phyloP scores from a whole-genome alignment of 192 early-diverging fungal species.

The Backusella australiensis region DNA sequence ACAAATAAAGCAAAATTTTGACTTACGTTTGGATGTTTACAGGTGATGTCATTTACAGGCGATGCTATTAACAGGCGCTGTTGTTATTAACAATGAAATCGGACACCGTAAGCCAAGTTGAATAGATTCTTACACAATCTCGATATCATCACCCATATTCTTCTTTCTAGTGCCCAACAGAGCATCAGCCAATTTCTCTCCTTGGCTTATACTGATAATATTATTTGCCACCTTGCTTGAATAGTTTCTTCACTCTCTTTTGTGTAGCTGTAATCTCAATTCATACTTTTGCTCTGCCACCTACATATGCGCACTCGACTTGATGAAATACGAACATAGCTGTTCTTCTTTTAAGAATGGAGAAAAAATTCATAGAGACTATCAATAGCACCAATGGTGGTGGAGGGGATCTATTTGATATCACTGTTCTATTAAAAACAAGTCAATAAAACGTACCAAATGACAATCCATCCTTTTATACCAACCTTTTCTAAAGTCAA shows the following conservation, averaged over 20 bases:
- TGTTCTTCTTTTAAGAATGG: neutral
- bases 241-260: neutral
- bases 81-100: slow-evolving; percentile 10
- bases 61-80: slow-evolving; percentile 9
- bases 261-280: neutral
- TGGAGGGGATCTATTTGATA: neutral
- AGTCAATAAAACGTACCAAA: neutral
- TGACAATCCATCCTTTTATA: too few relatives aligned
- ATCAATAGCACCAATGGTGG: neutral
- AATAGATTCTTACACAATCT: neutral
- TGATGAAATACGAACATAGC: neutral
- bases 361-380: neutral
- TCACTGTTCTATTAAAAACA: neutral
- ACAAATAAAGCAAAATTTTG: too few relatives aligned
- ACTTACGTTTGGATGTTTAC: slow-evolving; percentile 28
- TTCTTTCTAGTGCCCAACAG: neutral
- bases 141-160: slow-evolving; percentile 4
- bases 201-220: neutral
- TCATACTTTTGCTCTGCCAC: neutral
- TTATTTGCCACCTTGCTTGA: neutral
- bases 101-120: slow-evolving; percentile 17
- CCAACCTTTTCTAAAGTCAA: neutral
- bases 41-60: neutral
- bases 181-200: neutral
- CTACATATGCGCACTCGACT: slow-evolving; percentile 3